Base-by-base conservation (phyloP, 2,329 filamentous ascomycete genomes). In the Orbilia javanica region DNA sequence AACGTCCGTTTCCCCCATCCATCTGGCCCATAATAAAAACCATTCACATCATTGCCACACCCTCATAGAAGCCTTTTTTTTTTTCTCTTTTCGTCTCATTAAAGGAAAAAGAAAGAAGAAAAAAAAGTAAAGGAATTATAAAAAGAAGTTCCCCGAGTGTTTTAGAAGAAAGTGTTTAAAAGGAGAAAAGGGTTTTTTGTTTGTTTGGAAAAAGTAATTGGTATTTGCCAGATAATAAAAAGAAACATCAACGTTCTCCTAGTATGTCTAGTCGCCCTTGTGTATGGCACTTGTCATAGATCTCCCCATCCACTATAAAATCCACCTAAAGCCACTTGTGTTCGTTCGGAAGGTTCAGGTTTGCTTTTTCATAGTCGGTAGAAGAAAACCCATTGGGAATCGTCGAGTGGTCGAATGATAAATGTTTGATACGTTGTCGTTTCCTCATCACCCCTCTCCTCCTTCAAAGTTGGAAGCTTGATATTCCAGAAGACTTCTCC, bases 211-310 rank as follows among this genome's bases (percentile, higher is more conserved):
- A n/a, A n/a, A n/a, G n/a, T n/a, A n/a, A n/a, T 62, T 64, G 44
- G 18, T 44, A 44, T 64, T 42, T 42, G 25, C 55, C 55, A 42
- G 60, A 68, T 57, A 50, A 68, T 57, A 71, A 72, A 63, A 70
- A 53, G 53, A 66, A 73, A 73, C 60, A 53, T 44, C 62, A 65
- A 50, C 60, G 46, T 66, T 63, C 52, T 67, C 62, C 55, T 73
- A 29, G 62, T 65, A 66, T 57, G 18, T 62, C 70, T 22, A 68
- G 57, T 55, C 70, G 63, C 63, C 70, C 31, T 74, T 20, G 29
- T 20, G 29, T 7, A 4, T 20, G 8, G 18, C 8, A 11, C 6
- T 57, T 72, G 50, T 67, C 63, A 60, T 74, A 36, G 55, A 39
- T 22, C n/a, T n/a, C n/a, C n/a, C n/a, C n/a, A 62, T 52, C 69